phyloP scores from a whole-genome alignment of 202 grass and related monocot species.

The Zoysia matrella region DNA sequence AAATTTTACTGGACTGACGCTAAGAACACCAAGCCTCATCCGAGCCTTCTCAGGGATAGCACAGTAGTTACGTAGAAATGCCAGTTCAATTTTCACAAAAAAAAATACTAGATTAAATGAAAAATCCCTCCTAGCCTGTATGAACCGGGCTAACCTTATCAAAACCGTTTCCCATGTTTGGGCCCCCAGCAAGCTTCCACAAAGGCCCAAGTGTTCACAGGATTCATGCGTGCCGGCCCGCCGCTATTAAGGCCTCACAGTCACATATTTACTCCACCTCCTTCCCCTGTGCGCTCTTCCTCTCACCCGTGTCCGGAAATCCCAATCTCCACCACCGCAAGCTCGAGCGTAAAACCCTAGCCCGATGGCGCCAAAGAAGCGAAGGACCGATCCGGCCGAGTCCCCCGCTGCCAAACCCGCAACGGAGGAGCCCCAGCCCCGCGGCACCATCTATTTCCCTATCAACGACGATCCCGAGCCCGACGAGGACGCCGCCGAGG shows the following conservation, averaged over 20 bases:
- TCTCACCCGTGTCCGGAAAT: constrained; percentile 1
- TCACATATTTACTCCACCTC: constrained; percentile 6
- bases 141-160: too few species aligned
- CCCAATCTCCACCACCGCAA: constrained; percentile 30
- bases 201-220: not conserved
- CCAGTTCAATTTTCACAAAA: too few species aligned
- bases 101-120: too few species aligned
- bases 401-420: constrained; percentile 21
- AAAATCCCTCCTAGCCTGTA: too few species aligned
- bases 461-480: constrained; percentile 62
- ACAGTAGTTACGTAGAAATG: too few species aligned
- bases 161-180: too few species aligned
- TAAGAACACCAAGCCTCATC: too few species aligned
- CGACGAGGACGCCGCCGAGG: constrained; percentile 14
- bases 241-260: not conserved
- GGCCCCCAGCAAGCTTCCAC: too few species aligned
- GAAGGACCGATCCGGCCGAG: constrained; percentile 68
- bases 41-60: too few species aligned
- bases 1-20: too few species aligned
- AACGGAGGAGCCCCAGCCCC: constrained; percentile 42
- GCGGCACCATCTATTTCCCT: constrained; percentile 73
- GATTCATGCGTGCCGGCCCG: not conserved
- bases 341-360: constrained; percentile 67
- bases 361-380: constrained; percentile 82
- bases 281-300: not conserved